phyloP scores from a whole-genome alignment of 2,329 filamentous ascomycete genomes.

The Fusarium duplospermum region DNA sequence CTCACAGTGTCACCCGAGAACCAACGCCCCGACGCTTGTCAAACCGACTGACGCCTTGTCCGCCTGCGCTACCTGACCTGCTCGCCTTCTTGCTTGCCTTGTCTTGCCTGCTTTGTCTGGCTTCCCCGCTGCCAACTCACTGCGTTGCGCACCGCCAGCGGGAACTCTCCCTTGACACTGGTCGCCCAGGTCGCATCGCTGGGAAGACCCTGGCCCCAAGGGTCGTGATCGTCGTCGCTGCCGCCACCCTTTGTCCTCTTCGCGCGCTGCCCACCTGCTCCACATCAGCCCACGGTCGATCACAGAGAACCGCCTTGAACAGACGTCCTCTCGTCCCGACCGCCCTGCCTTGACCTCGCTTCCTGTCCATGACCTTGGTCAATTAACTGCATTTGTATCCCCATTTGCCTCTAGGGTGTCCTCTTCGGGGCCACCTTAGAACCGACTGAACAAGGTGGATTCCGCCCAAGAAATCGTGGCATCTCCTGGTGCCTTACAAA shows the following conservation, averaged over 20 bases:
- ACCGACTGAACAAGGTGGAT: constrained; percentile 68
- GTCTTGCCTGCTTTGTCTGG: constrained; percentile 11
- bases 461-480: constrained; percentile 67
- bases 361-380: constrained; percentile 33
- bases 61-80: constrained; percentile 5
- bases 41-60: constrained; percentile 21
- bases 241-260: constrained; percentile 37
- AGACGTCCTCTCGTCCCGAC: constrained; percentile 19
- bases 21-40: neutral
- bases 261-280: constrained; percentile 39
- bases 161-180: constrained; percentile 8
- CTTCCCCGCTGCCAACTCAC: constrained; percentile 35
- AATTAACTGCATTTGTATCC: constrained; percentile 34
- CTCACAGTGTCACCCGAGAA: constrained; percentile 36
- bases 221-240: constrained; percentile 42
- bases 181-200: constrained; percentile 20
- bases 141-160: constrained; percentile 20
- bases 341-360: constrained; percentile 37
- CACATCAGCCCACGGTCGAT: constrained; percentile 46
- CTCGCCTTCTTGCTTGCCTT: constrained; percentile 17
- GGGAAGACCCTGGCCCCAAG: constrained; percentile 39
- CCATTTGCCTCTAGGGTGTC: constrained; percentile 49
- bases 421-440: constrained; percentile 51
- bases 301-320: constrained; percentile 36
- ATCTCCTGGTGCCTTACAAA: constrained; percentile 73